Conservation (phyloP, 805 yeast genomes). For the Tetrapisispora pingtungensis region DNA sequence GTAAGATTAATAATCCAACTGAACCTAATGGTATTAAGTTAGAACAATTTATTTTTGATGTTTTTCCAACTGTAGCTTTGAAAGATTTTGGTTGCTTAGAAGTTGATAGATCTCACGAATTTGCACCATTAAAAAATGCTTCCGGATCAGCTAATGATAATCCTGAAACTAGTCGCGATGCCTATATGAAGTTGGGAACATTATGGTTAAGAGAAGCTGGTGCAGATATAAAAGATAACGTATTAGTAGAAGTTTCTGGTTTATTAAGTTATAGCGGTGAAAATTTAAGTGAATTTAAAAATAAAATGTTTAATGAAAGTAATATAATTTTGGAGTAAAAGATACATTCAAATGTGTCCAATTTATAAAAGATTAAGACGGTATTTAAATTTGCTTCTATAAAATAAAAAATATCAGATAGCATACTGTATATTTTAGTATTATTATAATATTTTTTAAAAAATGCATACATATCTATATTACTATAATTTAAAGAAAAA, state of each 20-base stretch:
- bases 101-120: slow-evolving; percentile 76
- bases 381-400: too few relatives aligned
- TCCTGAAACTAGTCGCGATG: slow-evolving; percentile 67
- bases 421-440: background rate
- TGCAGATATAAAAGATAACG: slow-evolving; percentile 41
- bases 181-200: slow-evolving; percentile 57
- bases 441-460: background rate
- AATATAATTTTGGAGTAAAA: background rate
- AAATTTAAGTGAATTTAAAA: slow-evolving; percentile 49
- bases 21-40: slow-evolving; percentile 85
- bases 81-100: slow-evolving; percentile 81
- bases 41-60: slow-evolving; percentile 96
- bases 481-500: background rate
- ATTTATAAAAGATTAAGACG: too few relatives aligned
- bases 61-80: slow-evolving; percentile 69
- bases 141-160: slow-evolving; percentile 74
- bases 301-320: slow-evolving; percentile 29
- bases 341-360: too few relatives aligned
- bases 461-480: background rate
- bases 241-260: slow-evolving; percentile 68
- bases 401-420: background rate
- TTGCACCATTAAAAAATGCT: slow-evolving; percentile 89
- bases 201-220: slow-evolving; percentile 67
- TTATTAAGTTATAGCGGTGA: slow-evolving; percentile 68
- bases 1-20: slow-evolving; percentile 47